Evolutionary conservation across 108 stramenopile species (phyloP).

Genomic region (Skeletonema potamos): DNA sequence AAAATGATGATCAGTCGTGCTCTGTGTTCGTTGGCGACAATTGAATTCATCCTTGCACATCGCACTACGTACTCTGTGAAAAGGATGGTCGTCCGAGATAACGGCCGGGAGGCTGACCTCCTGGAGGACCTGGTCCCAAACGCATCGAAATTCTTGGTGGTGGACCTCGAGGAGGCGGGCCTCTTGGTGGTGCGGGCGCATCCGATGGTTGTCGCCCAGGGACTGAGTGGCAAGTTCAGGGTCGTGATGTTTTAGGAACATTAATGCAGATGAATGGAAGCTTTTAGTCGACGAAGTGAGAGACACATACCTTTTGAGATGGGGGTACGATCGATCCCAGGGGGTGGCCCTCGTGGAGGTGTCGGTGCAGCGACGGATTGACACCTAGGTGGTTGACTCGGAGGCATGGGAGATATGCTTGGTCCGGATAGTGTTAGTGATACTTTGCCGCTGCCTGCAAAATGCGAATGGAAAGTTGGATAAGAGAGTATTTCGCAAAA

Average conservation of each 20-base stretch:
- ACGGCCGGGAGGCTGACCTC: slow-evolving; percentile 14
- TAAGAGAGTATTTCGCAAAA: not conserved
- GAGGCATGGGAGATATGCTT: slow-evolving; percentile 21
- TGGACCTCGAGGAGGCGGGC: slow-evolving; percentile 59
- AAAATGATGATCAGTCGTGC: not conserved
- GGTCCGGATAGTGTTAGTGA: not conserved
- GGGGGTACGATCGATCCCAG: not conserved
- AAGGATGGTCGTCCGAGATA: slow-evolving; percentile 33
- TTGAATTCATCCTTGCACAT: not conserved
- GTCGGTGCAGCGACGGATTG: slow-evolving; percentile 2
- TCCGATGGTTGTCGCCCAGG: slow-evolving; percentile 40
- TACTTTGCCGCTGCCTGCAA: not conserved
- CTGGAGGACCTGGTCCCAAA: slow-evolving; percentile 27
- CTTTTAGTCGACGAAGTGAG: slow-evolving; percentile 4
- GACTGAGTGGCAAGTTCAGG: not conserved
- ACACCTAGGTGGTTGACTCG: slow-evolving; percentile 6
- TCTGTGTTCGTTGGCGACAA: too few species aligned
- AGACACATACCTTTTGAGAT: slow-evolving; percentile 3
- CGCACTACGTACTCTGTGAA: slow-evolving; percentile 5
- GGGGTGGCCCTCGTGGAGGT: slow-evolving; percentile 1
- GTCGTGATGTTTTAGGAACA: not conserved
- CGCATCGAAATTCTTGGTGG: slow-evolving; percentile 53
- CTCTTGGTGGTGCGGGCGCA: slow-evolving; percentile 48
- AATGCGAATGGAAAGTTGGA: not conserved
- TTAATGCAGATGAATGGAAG: slow-evolving; percentile 9